Evolutionary conservation across 768 basidiomycete genomes (phyloP).

Genomic region (Paxillus ammoniavirescens): DNA sequence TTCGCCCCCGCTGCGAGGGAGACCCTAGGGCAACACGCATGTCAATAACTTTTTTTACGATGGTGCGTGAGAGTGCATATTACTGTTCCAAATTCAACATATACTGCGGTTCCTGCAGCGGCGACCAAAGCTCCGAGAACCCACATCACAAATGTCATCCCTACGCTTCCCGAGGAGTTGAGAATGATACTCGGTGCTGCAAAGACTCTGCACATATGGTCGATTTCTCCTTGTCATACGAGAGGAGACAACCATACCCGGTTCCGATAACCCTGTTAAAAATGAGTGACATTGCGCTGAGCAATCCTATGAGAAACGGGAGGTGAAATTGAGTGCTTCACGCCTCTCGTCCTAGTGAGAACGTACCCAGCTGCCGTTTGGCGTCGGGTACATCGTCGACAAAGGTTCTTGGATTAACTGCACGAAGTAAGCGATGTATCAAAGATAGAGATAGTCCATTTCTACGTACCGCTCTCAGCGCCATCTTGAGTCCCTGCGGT

Average conservation of each 20-base stretch:
- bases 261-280: constrained; percentile 78
- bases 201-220: constrained; percentile 52
- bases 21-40: constrained; percentile 39
- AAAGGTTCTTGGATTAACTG: constrained; percentile 9
- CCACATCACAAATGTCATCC: constrained; percentile 70
- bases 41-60: neutral
- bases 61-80: constrained; percentile 8
- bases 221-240: neutral
- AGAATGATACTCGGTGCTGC: constrained; percentile 70
- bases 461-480: neutral
- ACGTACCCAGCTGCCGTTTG: constrained; percentile 52
- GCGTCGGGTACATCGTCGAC: constrained; percentile 49
- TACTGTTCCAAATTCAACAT: constrained; percentile 77
- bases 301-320: constrained; percentile 10
- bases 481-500: neutral
- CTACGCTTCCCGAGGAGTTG: constrained; percentile 68
- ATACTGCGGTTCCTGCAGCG: constrained; percentile 65
- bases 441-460: neutral
- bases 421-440: too few species aligned
- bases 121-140: constrained; percentile 64
- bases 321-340: neutral
- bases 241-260: constrained; percentile 42
- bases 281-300: constrained; percentile 62
- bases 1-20: constrained; percentile 72
- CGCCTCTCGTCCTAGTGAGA: neutral